These are phyloP conservation scores for Neurospora tetrasperma DNA, from an alignment of 495 filamentous ascomycete genomes.

Conservation along the genomic window DNA sequence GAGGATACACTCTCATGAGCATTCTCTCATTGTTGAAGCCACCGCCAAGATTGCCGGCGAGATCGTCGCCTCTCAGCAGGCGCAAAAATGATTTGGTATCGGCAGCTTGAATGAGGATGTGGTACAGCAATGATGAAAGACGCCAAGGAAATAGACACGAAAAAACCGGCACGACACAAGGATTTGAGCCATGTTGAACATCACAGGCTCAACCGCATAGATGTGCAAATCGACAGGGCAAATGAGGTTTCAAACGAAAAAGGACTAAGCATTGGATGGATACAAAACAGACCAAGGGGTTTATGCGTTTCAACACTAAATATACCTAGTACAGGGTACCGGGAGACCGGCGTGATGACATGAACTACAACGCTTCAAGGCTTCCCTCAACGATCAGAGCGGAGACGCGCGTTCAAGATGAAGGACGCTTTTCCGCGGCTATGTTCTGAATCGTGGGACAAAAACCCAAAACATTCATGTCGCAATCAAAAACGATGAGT, in stretches of 20 bases:
- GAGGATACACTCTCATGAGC: conserved; percentile 62
- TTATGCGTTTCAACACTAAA: neutral
- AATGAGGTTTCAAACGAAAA: neutral
- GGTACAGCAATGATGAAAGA: neutral
- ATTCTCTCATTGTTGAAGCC: conserved; percentile 58
- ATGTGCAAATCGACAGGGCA: neutral
- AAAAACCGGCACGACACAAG: neutral
- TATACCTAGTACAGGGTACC: neutral
- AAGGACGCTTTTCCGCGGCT: neutral
- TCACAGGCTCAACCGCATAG: neutral
- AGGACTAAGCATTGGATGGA: neutral
- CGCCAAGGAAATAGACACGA: neutral
- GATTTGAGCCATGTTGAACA: neutral
- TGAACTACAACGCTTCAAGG: neutral
- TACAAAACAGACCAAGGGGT: neutral
- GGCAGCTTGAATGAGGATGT: neutral
- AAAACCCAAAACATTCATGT: neutral
- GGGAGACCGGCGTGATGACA: neutral
- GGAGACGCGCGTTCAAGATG: neutral
- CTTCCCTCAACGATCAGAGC: neutral
- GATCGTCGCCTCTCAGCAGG: conserved; percentile 14
- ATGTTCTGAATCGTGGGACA: neutral
- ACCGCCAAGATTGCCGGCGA: conserved; percentile 44
- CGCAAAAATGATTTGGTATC: neutral
- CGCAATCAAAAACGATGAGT: neutral